A percentile compares a stretch with the other conserved stretches of the same genome.
Evolutionary conservation across 495 filamentous ascomycete genomes (phyloP).

Genomic region (Podospora pseudocomata): DNA sequence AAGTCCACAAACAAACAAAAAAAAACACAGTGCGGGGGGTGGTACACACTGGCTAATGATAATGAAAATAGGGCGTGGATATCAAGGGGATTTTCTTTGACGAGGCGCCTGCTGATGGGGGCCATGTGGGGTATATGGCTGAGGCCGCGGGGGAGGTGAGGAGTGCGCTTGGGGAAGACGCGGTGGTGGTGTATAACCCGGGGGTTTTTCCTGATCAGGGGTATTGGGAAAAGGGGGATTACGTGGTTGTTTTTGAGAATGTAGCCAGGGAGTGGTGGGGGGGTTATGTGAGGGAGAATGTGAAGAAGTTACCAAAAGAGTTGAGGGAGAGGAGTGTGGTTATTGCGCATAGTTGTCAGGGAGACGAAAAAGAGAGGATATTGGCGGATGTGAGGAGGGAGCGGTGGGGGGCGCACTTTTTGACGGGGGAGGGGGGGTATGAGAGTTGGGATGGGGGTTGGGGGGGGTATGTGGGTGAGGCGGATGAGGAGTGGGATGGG

Average conservation of each 20-base stretch:
- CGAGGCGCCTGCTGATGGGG: slow-evolving; percentile 16
- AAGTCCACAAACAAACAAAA: background rate
- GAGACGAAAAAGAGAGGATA: slow-evolving; percentile 14
- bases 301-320: slow-evolving; percentile 12
- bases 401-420: slow-evolving; percentile 26
- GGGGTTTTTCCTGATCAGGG: slow-evolving; percentile 23
- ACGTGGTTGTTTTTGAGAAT: slow-evolving; percentile 32
- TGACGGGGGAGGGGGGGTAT: slow-evolving; percentile 25
- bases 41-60: background rate
- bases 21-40: too few relatives aligned
- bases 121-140: slow-evolving; percentile 20
- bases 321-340: slow-evolving; percentile 21
- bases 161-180: background rate
- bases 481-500: slow-evolving; percentile 10
- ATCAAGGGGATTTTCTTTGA: slow-evolving; percentile 28
- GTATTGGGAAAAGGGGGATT: slow-evolving; percentile 26
- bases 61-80: background rate
- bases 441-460: slow-evolving; percentile 7
- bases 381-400: slow-evolving; percentile 13
- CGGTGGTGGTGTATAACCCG: slow-evolving; percentile 28
- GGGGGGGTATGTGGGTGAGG: background rate
- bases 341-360: slow-evolving; percentile 20
- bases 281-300: slow-evolving; percentile 17
- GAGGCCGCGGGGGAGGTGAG: background rate
- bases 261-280: slow-evolving; percentile 18